Evolutionary conservation across 2,329 filamentous ascomycete species (phyloP).

Genomic region (Epichloe baconii): DNA sequence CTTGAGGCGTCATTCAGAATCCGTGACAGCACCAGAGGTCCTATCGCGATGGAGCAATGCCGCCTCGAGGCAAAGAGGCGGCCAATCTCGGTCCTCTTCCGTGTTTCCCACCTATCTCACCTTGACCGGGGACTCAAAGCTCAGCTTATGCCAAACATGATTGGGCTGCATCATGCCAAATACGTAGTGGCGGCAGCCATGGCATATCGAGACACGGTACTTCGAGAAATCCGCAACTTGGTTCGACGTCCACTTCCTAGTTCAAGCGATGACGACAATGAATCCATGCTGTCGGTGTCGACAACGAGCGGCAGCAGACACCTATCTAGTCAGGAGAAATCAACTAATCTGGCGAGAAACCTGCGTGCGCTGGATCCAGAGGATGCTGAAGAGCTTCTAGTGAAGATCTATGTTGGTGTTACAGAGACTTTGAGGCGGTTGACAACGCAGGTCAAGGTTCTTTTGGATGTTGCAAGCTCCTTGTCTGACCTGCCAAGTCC

Average conservation of each 20-base stretch:
- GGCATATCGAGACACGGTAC: constrained; percentile 68
- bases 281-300: constrained; percentile 76
- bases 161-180: constrained; percentile 68
- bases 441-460: constrained; percentile 81
- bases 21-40: constrained; percentile 58
- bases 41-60: constrained; percentile 75
- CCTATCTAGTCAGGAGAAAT: constrained; percentile 75
- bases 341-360: constrained; percentile 75
- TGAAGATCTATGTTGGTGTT: constrained; percentile 73
- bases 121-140: constrained; percentile 55
- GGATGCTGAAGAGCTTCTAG: constrained; percentile 73
- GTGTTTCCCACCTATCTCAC: constrained; percentile 67
- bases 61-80: constrained; percentile 57
- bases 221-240: constrained; percentile 75
- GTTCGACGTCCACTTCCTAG: constrained; percentile 80
- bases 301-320: constrained; percentile 57
- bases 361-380: constrained; percentile 69
- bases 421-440: constrained; percentile 77
- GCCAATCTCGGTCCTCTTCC: constrained; percentile 52
- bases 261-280: constrained; percentile 85
- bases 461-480: constrained; percentile 85
- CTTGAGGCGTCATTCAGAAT: constrained; percentile 65
- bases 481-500: constrained; percentile 32
- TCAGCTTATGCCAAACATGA: constrained; percentile 56
- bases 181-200: constrained; percentile 72